Evolutionary conservation across 768 basidiomycete species (phyloP), one percentile per base, ranked within the genome.

Genomic region (Clitopilus hobsonii): DNA sequence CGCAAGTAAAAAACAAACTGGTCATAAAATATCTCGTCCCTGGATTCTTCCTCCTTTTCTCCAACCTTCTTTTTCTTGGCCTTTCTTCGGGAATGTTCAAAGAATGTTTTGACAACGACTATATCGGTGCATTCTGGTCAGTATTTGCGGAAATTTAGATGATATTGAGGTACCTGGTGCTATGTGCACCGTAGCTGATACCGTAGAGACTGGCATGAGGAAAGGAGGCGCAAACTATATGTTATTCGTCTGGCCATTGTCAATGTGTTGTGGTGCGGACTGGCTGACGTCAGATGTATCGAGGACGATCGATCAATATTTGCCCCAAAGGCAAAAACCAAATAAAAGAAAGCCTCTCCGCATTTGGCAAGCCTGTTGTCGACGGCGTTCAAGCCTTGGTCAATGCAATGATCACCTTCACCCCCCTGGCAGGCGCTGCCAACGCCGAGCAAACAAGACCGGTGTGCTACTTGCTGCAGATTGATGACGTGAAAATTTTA

Each of bases 401-500:
- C 48, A 32, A 55, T 54, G 61, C 56, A 30, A 96, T 97, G 94
- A 94, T 98, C 76, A 95, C 93, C 24, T 93, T 98, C 68, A 94
- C 89, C 7, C 91, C 96, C 1, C 75, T 98, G 45, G 88, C 92
- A 30, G 92, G 92, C 23, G 84, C 91, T 30, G 91, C 92, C 51
- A 82, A 83, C 59, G 83, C 86, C 1, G 73, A 79, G 6, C 73
- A 76, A 56, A 79, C 81, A 6, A 79, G 77, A 6, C 89, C 91
- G 2, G 74, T 93, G 38, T 82, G 86, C 6, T 96, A 97, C 68
- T 76, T 98, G 27, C 83, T 99, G 20, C 90, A 98, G 64, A 82
- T 98, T 53, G 97, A 98, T 76, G 94, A 95, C 70, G 87, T 97
- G 20, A 81, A 84, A 55, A 91, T 99, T 61, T 81, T 99, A 18